These are phyloP conservation scores for Mucor indicus DNA, from an alignment of 371 early-diverging fungal species.

Conservation along the genomic window DNA sequence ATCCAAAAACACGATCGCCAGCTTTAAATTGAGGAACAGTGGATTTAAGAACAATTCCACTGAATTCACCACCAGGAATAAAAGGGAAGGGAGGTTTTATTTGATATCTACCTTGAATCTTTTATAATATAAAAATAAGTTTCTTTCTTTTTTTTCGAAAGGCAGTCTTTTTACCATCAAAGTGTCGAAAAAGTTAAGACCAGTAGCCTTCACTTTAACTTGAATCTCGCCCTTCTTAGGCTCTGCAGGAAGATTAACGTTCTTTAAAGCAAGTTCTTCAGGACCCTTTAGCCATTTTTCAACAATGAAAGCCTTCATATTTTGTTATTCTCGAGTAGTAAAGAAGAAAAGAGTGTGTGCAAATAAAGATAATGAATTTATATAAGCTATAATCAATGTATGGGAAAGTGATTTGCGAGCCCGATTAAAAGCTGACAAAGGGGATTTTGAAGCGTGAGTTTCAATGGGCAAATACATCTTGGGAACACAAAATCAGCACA, in stretches of 20 bases:
- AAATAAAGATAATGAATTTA: background rate
- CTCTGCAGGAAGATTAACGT: constrained; percentile 53
- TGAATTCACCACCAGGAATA: constrained; percentile 75
- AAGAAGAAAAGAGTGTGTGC: background rate
- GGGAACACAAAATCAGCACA: too few relatives aligned
- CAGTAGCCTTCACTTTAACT: constrained; percentile 70
- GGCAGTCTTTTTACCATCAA: constrained; percentile 55
- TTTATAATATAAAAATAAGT: background rate
- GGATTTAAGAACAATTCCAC: constrained; percentile 42
- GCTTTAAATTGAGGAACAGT: constrained; percentile 50
- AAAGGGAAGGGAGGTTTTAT: constrained; percentile 81
- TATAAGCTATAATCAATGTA: background rate
- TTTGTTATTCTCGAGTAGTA: constrained; percentile 1
- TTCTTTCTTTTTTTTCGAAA: background rate
- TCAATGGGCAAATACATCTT: too few relatives aligned
- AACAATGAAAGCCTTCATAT: constrained; percentile 75
- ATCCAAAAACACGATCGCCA: constrained; percentile 83
- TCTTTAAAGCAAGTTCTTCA: constrained; percentile 63
- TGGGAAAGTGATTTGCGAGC: background rate
- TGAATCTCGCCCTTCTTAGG: constrained; percentile 63
- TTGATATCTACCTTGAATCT: constrained; percentile 85
- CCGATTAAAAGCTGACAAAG: too few relatives aligned
- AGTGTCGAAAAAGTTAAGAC: constrained; percentile 84
- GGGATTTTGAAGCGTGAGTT: too few relatives aligned
- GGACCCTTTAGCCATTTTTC: constrained; percentile 70